Evolutionary conservation across 148 eudicot species (phyloP), one percentile per base, ranked within the genome.

Genomic region (Linanthus parryae): DNA sequence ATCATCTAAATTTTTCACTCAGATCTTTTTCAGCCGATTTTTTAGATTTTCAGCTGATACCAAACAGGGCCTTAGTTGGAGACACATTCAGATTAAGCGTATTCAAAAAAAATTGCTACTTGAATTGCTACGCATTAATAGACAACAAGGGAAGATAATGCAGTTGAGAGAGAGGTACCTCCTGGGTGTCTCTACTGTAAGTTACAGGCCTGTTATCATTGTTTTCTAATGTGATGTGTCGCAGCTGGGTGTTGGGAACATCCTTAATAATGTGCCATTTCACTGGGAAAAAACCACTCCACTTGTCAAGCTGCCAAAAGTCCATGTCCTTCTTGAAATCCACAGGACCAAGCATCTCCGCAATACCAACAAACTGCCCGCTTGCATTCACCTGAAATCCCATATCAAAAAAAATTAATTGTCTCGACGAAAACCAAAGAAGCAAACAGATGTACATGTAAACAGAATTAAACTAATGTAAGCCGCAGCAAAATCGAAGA

Each of bases 221-320:
- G 71, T 81, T 86, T 52, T 86, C 95, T 16, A 91, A 82, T 57
- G 75, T 69, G n/a, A 91, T 87, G 61, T 91, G 95, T 47, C 76
- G 51, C 48, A 91, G 68, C 53, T 57, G 82, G n/a, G 73, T 54
- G 69, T 84, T 81, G 4, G 98, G 98, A 8, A 87, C 46, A 61
- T 91, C 98, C 62, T 91, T 91, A 26, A 91, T 57, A 11, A 87
- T 77, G 55, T 91, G 98, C 98, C 98, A 91, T 70, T 83, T 86
- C 0, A 91, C 81, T 1, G 98, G 94, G 66, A 91, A 91, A 59
- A 77, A 83, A 3, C 98, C 98, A 49, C 65, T 91, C 95, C 98
- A 91, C 76, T 87, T 83, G 56, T 87, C 98, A 56, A 73, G 79
- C 80, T 91, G 98, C 98, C 98, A 91, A 66, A 91, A 91, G 58